Evolutionary conservation across 495 filamentous ascomycete species (phyloP).

Genomic region (Annulohypoxylon maeteangense): DNA sequence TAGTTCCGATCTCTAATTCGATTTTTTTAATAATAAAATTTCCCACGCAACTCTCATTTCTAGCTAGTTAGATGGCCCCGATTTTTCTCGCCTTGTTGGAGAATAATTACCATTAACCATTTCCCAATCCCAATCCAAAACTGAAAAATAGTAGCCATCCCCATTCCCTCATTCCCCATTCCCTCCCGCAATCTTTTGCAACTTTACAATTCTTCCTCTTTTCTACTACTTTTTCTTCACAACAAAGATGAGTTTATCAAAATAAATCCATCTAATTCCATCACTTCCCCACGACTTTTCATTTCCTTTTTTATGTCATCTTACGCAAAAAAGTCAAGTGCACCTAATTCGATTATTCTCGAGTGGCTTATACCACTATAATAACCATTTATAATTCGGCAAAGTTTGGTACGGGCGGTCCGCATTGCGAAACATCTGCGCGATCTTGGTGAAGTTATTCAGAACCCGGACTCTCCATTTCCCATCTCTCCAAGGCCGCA

Average conservation of each 20-base stretch:
- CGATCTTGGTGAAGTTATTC: constrained; percentile 59
- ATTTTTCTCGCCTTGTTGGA: constrained; percentile 58
- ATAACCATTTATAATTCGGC: constrained; percentile 31
- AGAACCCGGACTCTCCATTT: constrained; percentile 41
- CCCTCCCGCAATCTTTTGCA: constrained; percentile 48
- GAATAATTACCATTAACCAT: constrained; percentile 48
- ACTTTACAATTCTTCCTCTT: constrained; percentile 59
- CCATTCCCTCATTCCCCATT: constrained; percentile 43
- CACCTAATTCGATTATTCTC: constrained; percentile 42
- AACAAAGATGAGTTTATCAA: constrained; percentile 63
- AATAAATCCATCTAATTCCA: constrained; percentile 63
- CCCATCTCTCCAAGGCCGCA: constrained; percentile 23
- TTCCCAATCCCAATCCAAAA: constrained; percentile 8
- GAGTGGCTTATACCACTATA: constrained; percentile 27
- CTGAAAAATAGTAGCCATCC: constrained; percentile 60
- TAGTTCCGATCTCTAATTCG: constrained; percentile 59
- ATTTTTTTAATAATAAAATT: constrained; percentile 56
- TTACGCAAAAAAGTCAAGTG: constrained; percentile 44
- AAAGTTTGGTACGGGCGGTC: constrained; percentile 18
- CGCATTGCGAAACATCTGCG: constrained; percentile 36
- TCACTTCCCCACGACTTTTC: constrained; percentile 40
- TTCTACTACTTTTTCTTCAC: constrained; percentile 52
- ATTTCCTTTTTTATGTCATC: constrained; percentile 49
- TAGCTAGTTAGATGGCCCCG: constrained; percentile 54
- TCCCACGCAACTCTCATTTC: constrained; percentile 56